Evolutionary conservation across 768 basidiomycete species (phyloP), one percentile per base, ranked within the genome.

Genomic region (Leucocoprinus leucothites): DNA sequence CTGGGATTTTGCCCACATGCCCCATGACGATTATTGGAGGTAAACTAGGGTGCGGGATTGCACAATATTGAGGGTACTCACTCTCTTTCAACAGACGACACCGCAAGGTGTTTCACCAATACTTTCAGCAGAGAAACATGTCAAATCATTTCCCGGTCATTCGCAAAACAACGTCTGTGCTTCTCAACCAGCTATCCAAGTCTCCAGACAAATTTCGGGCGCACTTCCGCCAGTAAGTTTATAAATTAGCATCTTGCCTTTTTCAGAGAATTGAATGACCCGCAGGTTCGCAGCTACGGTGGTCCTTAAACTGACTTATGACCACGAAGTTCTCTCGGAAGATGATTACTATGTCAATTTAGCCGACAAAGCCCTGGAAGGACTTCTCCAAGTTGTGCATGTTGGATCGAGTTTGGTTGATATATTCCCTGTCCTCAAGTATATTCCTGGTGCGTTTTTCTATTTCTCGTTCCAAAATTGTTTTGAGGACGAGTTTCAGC

Each of bases 321-420:
- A 77, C 0, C 74, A 76, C 53, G 61, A 70, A 14, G 66, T 73
- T 13, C 54, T 68, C 53, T 58, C 67, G 1, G 64, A 59, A 22
- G 58, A 72, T 0, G 77, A 80, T 49, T 71, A 66, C 11, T 71
- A 76, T 54, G 59, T 76, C n/a, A 58, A 51, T 9, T 51, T 70
- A 28, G 68, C 65, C 1, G 58, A 71, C 9, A 59, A 61, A 7
- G 61, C 60, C 14, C 59, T 68, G 51, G 26, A 43, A 8, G 52
- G 58, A 13, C 3, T 71, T n/a, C 2, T 62, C 11, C 63, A 63
- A 34, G 69, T 70, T 3, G 69, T 70, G 11, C 69, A 72, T 57
- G 67, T 70, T 28, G 75, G 76, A 16, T 62, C 64, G 0, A 78
- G 68, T 55, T 58, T 76, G 8, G 79, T 80, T 2, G 79, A 74